A percentile compares a stretch with the other conserved stretches of the same genome.
Conservation (phyloP, 345 rosid species). For the Atalantia buxifolia region DNA sequence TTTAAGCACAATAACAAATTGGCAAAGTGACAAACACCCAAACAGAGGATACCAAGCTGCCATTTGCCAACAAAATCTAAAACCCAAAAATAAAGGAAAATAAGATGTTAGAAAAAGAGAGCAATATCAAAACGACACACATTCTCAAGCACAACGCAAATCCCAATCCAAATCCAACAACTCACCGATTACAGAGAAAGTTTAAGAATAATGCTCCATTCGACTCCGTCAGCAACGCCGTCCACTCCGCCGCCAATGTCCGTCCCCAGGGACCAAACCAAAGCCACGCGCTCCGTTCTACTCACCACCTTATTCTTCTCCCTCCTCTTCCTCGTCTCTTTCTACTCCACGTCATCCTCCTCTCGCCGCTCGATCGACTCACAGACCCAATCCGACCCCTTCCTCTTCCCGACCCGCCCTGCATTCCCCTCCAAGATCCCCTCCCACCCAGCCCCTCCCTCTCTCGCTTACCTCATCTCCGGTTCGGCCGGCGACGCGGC, state of each 20-base stretch:
- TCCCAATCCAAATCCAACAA: too few relatives aligned
- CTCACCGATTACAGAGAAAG: too few relatives aligned
- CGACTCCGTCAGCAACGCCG: conserved; percentile 1
- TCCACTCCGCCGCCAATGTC: conserved; percentile 15
- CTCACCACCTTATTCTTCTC: conserved; percentile 59
- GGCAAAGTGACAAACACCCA: too few relatives aligned
- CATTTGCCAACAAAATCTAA: too few relatives aligned
- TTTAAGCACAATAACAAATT: too few relatives aligned
- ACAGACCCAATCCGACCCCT: conserved; percentile 49
- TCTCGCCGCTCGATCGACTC: neutral
- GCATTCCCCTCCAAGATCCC: conserved; percentile 38
- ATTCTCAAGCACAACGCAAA: neutral
- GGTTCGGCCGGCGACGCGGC: conserved; percentile 68
- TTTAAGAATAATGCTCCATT: neutral
- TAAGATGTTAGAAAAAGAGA: neutral
- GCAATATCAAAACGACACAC: neutral
- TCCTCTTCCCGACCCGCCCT: conserved; percentile 64
- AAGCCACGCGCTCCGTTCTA: conserved; percentile 51
- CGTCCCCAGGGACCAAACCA: conserved; percentile 38
- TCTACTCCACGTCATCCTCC: conserved; percentile 30
- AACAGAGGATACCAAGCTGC: too few relatives aligned
- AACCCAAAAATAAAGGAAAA: neutral
- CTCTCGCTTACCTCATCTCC: conserved; percentile 68
- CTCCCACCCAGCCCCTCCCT: conserved; percentile 62
- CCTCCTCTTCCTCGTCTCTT: conserved; percentile 58